These are phyloP conservation scores for Trichophyton verrucosum DNA, from an alignment of 2,329 filamentous ascomycete genomes.

Conservation along the genomic window DNA sequence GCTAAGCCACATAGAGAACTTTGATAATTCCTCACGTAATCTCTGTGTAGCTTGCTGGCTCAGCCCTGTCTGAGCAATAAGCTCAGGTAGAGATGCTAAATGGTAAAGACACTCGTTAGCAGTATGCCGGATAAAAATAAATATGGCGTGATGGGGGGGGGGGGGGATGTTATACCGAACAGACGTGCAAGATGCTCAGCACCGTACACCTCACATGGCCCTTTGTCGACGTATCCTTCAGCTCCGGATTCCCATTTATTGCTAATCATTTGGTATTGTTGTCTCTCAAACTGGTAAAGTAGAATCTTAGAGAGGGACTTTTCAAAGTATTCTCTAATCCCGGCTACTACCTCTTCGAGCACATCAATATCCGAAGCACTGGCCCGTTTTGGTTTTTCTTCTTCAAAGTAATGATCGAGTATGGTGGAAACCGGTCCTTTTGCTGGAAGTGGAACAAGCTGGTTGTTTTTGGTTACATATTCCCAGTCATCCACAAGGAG, in stretches of 20 bases:
- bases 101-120: not conserved
- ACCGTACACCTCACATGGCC: conserved; percentile 71
- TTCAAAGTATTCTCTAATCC: conserved; percentile 88
- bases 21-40: conserved; percentile 75
- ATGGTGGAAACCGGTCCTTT: conserved; percentile 62
- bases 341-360: conserved; percentile 75
- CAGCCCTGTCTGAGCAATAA: conserved; percentile 97
- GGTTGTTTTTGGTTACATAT: conserved; percentile 89
- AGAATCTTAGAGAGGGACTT: conserved; percentile 76
- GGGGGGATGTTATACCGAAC: conserved; percentile 51
- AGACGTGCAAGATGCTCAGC: conserved; percentile 83
- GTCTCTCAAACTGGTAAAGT: conserved; percentile 85
- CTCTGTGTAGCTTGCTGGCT: conserved; percentile 80
- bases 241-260: conserved; percentile 54
- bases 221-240: conserved; percentile 56
- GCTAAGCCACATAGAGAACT: conserved; percentile 74
- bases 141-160: not conserved
- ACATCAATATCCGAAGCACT: conserved; percentile 55
- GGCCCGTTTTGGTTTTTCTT: conserved; percentile 52
- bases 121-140: not conserved
- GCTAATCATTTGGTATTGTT: conserved; percentile 69
- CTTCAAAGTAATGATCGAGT: conserved; percentile 64
- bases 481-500: conserved; percentile 98
- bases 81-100: conserved; percentile 75
- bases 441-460: conserved; percentile 75